Evolutionary conservation across 345 rosid genomes (phyloP), one percentile per base, ranked within the genome.

Genomic region (Raphanus sativus): DNA sequence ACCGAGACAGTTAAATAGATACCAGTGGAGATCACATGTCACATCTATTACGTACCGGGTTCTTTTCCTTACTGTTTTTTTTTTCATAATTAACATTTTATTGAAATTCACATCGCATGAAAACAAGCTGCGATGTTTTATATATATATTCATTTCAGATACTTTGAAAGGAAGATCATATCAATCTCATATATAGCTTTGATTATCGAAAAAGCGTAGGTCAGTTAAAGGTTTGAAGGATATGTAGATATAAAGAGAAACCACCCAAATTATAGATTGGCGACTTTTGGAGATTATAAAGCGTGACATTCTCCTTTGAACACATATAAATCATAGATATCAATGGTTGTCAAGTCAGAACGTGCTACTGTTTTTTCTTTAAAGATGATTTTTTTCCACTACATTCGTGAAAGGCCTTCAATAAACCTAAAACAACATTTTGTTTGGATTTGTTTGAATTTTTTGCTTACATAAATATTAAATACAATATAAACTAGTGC

Each of bases 231-330:
- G 82, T 54, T 40, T 56, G 67, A 69, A 74, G 79, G 67, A 40
- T 3, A 52, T 69, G 72, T n/a, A 64, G 82, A 80, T 80, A 74
- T 74, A 80, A 80, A 80, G 82, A 75, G 75, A 80, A 74, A 40
- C 50, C 77, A 80, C 78, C 82, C 75, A 68, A 50, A 62, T 74
- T 79, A 54, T 62, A 55, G 67, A 68, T 74, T 79, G 75, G 66
- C 34, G 82, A 62, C 82, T 79, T 78, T 79, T 79, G 78, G 75
- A 54, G 78, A 79, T 61, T 29, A 62, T 68, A 79, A 79, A 74
- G 75, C 74, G 82, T 74, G 75, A 62, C 81, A 78, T 69, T 68
- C 62, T 74, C 60, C 62, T 73, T 78, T 74, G 62, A 62, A 62
- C 50, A 62, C 21, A 67, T 40, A 33, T 40, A 33, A 9, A 54